phyloP scores from a whole-genome alignment of 106 monocot genomes.

The Dioscorea alata region DNA sequence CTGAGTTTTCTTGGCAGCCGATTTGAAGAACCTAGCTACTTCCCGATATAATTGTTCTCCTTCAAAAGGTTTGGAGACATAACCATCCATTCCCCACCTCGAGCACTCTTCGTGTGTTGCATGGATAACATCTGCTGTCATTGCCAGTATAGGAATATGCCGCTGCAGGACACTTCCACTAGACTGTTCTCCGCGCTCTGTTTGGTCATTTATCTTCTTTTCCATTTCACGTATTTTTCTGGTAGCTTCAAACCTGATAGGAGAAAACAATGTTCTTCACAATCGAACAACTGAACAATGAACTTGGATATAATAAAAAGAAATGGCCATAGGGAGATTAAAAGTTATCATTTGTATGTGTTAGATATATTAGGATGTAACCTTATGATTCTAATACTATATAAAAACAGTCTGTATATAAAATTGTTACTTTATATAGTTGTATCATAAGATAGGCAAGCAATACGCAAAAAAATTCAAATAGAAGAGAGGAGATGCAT shows the following conservation, averaged over 20 bases:
- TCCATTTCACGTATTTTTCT: constrained; percentile 79
- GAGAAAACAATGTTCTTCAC: neutral
- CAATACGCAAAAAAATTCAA: too few relatives aligned
- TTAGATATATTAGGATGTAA: too few relatives aligned
- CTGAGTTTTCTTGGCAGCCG: constrained; percentile 33
- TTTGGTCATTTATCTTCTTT: constrained; percentile 37
- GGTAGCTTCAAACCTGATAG: constrained; percentile 81
- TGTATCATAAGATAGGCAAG: too few relatives aligned
- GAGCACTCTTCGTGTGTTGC: constrained; percentile 87
- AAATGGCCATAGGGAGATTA: too few relatives aligned
- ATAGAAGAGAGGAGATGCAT: neutral
- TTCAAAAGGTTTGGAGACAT: constrained; percentile 99
- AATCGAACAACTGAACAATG: neutral
- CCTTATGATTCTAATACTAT: too few relatives aligned
- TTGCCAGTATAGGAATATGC: constrained; percentile 88
- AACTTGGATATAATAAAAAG: neutral
- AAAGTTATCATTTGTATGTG: too few relatives aligned
- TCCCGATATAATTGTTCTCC: constrained; percentile 93
- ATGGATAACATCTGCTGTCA: constrained; percentile 99
- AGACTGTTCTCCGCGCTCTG: constrained; percentile 36
- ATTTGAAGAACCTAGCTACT: constrained; percentile 76
- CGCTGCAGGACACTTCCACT: constrained; percentile 34
- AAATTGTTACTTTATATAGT: too few relatives aligned
- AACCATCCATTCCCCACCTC: constrained; percentile 93
- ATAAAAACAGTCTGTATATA: too few relatives aligned